These are phyloP conservation scores for Cenchrus americanus DNA, from an alignment of 176 grass and related monocot species.

Conservation along the genomic window DNA sequence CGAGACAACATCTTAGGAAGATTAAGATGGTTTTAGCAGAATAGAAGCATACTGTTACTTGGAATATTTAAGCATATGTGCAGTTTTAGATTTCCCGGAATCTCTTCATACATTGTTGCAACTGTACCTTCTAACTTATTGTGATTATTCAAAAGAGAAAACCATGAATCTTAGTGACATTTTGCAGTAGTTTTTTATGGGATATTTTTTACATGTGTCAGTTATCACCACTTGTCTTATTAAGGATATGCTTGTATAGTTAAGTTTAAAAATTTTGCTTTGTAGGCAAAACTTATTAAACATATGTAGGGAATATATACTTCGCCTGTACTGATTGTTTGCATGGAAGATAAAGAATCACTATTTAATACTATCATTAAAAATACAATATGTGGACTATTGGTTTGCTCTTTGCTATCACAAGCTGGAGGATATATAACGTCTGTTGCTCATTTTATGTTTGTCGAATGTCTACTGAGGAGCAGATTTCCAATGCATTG, in stretches of 20 bases:
- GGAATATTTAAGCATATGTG: neutral
- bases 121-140: neutral
- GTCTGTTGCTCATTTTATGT: neutral
- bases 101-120: neutral
- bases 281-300: too few species aligned
- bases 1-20: neutral
- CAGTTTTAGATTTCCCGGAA: neutral
- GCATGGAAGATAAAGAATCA: neutral
- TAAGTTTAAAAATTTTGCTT: neutral
- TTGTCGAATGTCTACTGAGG: neutral
- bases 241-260: neutral
- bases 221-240: neutral
- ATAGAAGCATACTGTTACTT: neutral
- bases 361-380: neutral
- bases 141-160: neutral
- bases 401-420: too few species aligned
- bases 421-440: neutral
- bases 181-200: neutral
- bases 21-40: neutral
- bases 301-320: too few species aligned
- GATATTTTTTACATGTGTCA: neutral
- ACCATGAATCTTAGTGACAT: neutral
- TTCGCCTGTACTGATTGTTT: too few species aligned
- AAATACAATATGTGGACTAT: neutral
- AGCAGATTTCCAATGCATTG: neutral